Evolutionary conservation across 2,329 filamentous ascomycete species (phyloP).

Genomic region (Xylogone sp.): DNA sequence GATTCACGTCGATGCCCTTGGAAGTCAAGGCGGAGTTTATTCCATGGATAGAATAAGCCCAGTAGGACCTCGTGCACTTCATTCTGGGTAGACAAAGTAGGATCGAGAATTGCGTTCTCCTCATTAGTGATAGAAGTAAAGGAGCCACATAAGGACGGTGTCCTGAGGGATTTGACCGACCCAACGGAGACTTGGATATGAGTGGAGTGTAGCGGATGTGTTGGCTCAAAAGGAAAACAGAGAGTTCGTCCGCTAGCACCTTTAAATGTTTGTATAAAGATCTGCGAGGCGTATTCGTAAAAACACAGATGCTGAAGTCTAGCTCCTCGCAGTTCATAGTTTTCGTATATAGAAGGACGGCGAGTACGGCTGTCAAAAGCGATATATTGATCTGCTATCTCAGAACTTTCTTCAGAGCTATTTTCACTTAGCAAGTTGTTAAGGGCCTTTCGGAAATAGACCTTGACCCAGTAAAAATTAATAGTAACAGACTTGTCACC

Average conservation of each 20-base stretch:
- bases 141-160: constrained; percentile 5
- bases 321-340: too few species aligned
- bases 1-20: constrained; percentile 1
- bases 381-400: too few species aligned
- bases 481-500: too few species aligned
- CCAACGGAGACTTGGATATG: constrained; percentile 9
- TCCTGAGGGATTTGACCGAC: constrained; percentile 6
- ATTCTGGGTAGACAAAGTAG: constrained; percentile 6
- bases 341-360: too few species aligned
- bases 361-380: too few species aligned
- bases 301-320: too few species aligned
- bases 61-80: constrained; percentile 7
- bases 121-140: constrained; percentile 6
- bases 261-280: too few species aligned
- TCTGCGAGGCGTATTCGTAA: too few species aligned
- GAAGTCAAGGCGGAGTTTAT: constrained; percentile 1
- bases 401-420: too few species aligned
- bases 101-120: constrained; percentile 6
- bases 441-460: too few species aligned
- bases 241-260: constrained; percentile 2
- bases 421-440: too few species aligned
- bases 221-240: constrained; percentile 4
- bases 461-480: too few species aligned
- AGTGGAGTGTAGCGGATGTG: constrained; percentile 5
- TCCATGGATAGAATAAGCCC: constrained; percentile 5